A percentile compares a stretch with the other conserved stretches of the same genome.
Conservation (phyloP, 2,329 filamentous ascomycete species). For the Alternaria conjuncta region DNA sequence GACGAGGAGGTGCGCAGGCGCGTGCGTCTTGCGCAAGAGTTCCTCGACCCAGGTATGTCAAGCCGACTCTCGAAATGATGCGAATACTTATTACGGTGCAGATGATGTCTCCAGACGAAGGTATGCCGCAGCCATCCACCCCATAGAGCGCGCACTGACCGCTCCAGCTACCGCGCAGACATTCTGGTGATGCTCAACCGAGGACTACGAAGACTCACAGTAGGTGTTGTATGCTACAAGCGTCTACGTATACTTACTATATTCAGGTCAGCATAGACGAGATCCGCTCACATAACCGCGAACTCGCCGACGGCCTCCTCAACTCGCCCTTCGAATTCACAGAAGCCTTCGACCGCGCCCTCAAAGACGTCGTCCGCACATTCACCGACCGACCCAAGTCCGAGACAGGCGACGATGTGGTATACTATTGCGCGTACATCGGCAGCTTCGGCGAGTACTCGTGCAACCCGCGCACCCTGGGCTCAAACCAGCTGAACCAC, state of each 20-base stretch:
- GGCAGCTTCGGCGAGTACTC: constrained; percentile 94
- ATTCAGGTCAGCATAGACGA: constrained; percentile 73
- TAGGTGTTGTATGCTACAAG: constrained; percentile 26
- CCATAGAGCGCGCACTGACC: constrained; percentile 21
- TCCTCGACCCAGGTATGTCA: constrained; percentile 85
- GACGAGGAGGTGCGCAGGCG: constrained; percentile 86
- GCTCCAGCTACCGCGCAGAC: constrained; percentile 83
- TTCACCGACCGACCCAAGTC: constrained; percentile 76
- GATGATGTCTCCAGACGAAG: constrained; percentile 64
- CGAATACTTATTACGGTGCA: constrained; percentile 43
- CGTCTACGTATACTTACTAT: constrained; percentile 7
- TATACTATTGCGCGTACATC: constrained; percentile 96
- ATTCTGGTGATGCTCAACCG: constrained; percentile 79
- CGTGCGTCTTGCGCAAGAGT: constrained; percentile 86
- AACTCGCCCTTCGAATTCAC: constrained; percentile 87
- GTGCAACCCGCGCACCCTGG: constrained; percentile 92
- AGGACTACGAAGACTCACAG: constrained; percentile 63
- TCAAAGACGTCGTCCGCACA: constrained; percentile 86
- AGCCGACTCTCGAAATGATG: neutral
- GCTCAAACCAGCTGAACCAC: constrained; percentile 87
- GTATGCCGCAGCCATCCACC: constrained; percentile 40
- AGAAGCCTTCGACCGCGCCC: constrained; percentile 85
- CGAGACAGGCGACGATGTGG: constrained; percentile 76
- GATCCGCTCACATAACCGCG: constrained; percentile 83
- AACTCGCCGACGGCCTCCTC: constrained; percentile 81